Evolutionary conservation across 169 alveolate species (phyloP), one percentile per base, ranked within the genome.

Genomic region (Eimeria falciformis): DNA sequence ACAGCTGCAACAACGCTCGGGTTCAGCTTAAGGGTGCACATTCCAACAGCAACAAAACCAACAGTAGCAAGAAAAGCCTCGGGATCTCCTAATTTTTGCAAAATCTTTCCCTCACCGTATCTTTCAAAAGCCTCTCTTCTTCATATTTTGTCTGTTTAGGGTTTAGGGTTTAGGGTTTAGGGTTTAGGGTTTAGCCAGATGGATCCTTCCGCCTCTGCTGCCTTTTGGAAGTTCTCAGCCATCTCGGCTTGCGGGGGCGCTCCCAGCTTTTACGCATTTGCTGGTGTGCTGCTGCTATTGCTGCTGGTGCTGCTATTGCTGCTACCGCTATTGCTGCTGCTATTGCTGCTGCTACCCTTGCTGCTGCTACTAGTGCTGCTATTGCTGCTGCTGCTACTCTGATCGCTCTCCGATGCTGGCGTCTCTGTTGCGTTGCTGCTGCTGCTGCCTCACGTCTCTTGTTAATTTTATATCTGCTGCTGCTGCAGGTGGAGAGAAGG

Each of bases 401-500:
- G 12, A 0, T 17, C 78, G 29, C 43, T 45, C 11, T 17, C 5
- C 78, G 29, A 12, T 62, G 29, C 0, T 71, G n/a, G n/a, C 29
- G 11, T 18, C 2, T 25, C 2, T 12, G 6, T 71, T 5, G 23
- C 40, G 83, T 56, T 33, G 25, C 23, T 71, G 50, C 56, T 29
- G 56, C 83, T 71, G 83, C 56, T 71, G 50, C 83, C n/a, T n/a
- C n/a, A n/a, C n/a, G n/a, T n/a, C 62, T 50, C 14, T 50, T 14
- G n/a, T 50, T 14, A 14, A 11, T 71, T 50, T 56, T 33, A n/a
- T 25, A 37, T 25, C 25, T 71, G 50, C 2, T 29, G 56, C 83
- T 71, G 83, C 83, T 71, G 50, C 83, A 71, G 83, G 83, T 5
- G 83, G 83, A 12, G 83, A 71, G 50, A 50, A 56, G 17, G 83